A percentile compares a stretch with the other conserved stretches of the same genome.
These are phyloP conservation scores for Trichoderma citrinoviride DNA, from an alignment of 2,329 filamentous ascomycete species.

Conservation along the genomic window DNA sequence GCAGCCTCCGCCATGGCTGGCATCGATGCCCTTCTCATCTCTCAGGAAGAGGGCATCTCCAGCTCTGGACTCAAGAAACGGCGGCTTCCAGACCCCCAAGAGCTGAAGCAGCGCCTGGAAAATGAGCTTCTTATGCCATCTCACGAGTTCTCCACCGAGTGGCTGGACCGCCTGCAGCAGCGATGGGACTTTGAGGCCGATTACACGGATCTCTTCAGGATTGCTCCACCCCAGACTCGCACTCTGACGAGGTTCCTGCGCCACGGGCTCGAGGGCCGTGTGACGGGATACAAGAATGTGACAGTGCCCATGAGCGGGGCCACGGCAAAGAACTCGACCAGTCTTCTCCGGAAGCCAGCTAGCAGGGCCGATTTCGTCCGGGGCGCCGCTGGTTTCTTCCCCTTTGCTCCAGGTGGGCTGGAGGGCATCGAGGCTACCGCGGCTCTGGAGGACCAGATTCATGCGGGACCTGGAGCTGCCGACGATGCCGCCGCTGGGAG, in stretches of 20 bases:
- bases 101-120: conserved; percentile 70
- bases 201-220: conserved; percentile 77
- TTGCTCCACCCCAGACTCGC: conserved; percentile 87
- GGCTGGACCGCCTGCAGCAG: conserved; percentile 88
- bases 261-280: conserved; percentile 86
- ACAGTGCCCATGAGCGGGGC: conserved; percentile 86
- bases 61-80: conserved; percentile 20
- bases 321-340: conserved; percentile 94
- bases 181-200: conserved; percentile 80
- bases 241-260: conserved; percentile 92
- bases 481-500: conserved; percentile 46
- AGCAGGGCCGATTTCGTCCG: conserved; percentile 86
- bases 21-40: conserved; percentile 38
- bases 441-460: conserved; percentile 73
- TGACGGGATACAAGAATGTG: conserved; percentile 91
- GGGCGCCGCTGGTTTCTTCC: conserved; percentile 89
- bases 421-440: conserved; percentile 84
- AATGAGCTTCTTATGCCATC: conserved; percentile 76
- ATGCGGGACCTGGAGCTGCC: conserved; percentile 48
- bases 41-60: conserved; percentile 27
- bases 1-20: conserved; percentile 28
- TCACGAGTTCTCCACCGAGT: conserved; percentile 73
- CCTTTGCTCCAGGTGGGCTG: conserved; percentile 86
- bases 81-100: conserved; percentile 49
- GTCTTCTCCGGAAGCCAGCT: conserved; percentile 80